Base-by-base conservation (phyloP, 371 early-diverging fungal genomes). In the Mortierella sp. region DNA sequence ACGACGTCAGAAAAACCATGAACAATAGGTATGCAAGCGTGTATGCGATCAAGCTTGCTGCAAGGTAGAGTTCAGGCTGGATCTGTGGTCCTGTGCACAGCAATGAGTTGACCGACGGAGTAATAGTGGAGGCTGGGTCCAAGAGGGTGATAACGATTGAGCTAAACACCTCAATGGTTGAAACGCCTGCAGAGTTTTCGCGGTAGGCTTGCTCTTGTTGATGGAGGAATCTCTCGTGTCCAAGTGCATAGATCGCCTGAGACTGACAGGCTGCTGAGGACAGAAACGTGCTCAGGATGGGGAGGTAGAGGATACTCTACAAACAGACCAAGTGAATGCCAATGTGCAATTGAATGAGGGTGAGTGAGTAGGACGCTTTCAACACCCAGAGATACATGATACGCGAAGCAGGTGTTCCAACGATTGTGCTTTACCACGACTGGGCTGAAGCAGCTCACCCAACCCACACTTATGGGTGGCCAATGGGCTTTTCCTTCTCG, bases 1-100 rank as follows among this genome's bases (percentile, higher is more conserved):
- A 87, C 2, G 90, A 90, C 1, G 92, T 89, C 28, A 91, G 69
- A 63, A 91, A 90, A 16, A 88, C 80, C 16, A 90, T 90, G 65
- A 90, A 77, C 16, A 90, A 61, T 37, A 89, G 72, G 56, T 90
- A 90, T 8, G 90, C 89, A 2, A 85, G 65, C 0, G 88, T 80
- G 55, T 91, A 91, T 1, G 86, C 90, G 1, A 85, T 60, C 0
- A 90, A 48, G 0, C 91, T 86, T n/a, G 84, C 53, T 74, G 84
- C 85, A 13, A 91, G 67, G 65, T 91, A 90, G 16, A 86, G 47
- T 4, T 45, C 54, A 3, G 63, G 67, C 24, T 44, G 60, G 29
- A 67, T 40, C 2, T 60, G 54, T 0, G 73, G 73, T 0, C 63
- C 73, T 0, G 67, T 73, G 28, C 67, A 73, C 25, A 73, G 58